These are phyloP conservation scores for Malus hybrid DNA, from an alignment of 331 rosid species.

Conservation along the genomic window DNA sequence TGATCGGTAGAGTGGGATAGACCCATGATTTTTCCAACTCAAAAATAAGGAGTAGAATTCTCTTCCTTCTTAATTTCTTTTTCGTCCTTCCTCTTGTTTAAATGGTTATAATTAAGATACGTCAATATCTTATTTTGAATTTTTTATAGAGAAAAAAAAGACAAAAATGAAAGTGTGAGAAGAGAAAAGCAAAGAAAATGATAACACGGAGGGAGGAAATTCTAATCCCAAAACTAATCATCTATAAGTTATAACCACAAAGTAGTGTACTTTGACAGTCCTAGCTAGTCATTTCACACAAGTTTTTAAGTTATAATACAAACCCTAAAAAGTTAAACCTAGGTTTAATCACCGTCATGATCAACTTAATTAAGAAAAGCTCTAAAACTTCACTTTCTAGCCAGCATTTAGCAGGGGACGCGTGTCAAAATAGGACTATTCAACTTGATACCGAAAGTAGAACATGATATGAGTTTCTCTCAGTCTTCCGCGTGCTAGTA, in stretches of 20 bases:
- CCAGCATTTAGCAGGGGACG: not conserved
- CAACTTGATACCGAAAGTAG: conserved; percentile 7
- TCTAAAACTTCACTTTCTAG: conserved; percentile 15
- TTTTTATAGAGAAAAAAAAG: too few species aligned
- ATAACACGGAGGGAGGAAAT: too few species aligned
- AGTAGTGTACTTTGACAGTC: conserved; percentile 27
- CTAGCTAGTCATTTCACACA: not conserved
- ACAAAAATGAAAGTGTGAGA: too few species aligned
- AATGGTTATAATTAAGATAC: accelerated
- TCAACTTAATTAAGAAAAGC: not conserved
- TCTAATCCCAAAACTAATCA: not conserved
- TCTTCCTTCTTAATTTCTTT: too few species aligned
- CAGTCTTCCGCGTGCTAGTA: conserved; percentile 24
- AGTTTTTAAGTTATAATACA: not conserved
- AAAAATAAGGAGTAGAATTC: not conserved
- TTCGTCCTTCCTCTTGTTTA: accelerated
- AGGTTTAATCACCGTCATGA: not conserved
- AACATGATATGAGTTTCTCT: conserved; percentile 11
- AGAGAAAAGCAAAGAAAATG: accelerated
- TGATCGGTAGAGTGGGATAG: conserved; percentile 16
- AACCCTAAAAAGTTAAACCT: conserved; percentile 5
- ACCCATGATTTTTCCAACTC: conserved; percentile 25
- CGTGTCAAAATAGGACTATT: conserved; percentile 11
- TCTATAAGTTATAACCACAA: conserved; percentile 1
- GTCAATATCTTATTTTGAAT: too few species aligned